Percentiles rank a stretch among this genome's conserved stretches.
phyloP scores from a whole-genome alignment of 371 early-diverging fungal genomes.

The Mortierella sp. region DNA sequence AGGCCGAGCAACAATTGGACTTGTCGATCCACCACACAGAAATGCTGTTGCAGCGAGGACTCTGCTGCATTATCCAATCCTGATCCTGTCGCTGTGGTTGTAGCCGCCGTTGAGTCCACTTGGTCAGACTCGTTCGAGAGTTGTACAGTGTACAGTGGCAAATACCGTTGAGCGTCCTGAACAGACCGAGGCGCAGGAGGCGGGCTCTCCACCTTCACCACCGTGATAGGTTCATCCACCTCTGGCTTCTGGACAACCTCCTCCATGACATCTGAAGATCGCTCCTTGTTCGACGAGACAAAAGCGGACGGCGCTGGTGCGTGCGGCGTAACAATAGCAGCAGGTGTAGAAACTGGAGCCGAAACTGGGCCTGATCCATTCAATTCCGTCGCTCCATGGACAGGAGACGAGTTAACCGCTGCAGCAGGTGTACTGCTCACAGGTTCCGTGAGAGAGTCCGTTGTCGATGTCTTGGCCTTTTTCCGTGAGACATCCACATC shows the following conservation, averaged over 20 bases:
- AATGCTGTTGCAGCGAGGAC: conserved; percentile 34
- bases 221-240: conserved; percentile 14
- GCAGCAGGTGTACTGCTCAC: neutral
- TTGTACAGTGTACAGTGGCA: conserved; percentile 79
- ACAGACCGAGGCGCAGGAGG: conserved; percentile 26
- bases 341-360: neutral
- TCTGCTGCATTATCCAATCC: neutral
- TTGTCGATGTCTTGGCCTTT: conserved; percentile 25
- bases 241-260: conserved; percentile 4
- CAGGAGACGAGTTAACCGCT: neutral
- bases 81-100: conserved; percentile 7
- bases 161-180: conserved; percentile 64
- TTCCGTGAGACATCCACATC: conserved; percentile 20
- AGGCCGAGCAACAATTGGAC: conserved; percentile 68
- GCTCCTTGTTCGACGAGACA: neutral
- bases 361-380: neutral
- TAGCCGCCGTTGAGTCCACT: neutral
- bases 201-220: conserved; percentile 10
- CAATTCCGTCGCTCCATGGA: neutral
- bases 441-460: neutral
- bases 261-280: neutral
- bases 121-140: conserved; percentile 37
- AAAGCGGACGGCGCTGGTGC: neutral
- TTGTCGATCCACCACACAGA: conserved; percentile 78
- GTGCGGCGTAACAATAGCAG: neutral